Base-by-base conservation (phyloP, 495 filamentous ascomycete genomes). In the Penicillium arizonense region DNA sequence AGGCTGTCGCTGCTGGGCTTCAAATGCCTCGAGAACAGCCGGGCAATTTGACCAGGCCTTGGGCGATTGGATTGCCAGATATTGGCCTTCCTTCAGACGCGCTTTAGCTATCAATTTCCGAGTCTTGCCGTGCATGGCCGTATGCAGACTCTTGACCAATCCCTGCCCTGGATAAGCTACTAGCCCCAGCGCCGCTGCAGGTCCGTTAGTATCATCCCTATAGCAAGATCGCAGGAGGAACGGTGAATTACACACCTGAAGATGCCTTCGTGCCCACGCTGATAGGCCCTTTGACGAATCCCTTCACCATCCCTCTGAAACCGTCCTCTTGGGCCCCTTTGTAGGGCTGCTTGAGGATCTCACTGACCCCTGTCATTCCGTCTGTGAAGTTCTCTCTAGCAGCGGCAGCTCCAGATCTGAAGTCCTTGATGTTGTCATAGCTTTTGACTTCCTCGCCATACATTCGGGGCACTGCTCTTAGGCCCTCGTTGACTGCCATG, bases 401-500 rank as follows among this genome's bases (percentile, higher is more conserved):
- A 2, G 65, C 67, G 4, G 55, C 30, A 6, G 62, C 57, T 3
- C 74, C 74, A 6, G 63, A 65, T 46, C 68, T 69, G 63, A 66
- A 76, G 37, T 73, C 74, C 1, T 47, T 50, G 11, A 77, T 62
- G 3, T 62, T 47, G 6, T 58, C 61, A 20, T 72, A 59, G 23
- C 69, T 59, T 21, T 57, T 59, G 23, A 77, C 79, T 47, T 75
- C 72, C 53, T 83, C 85, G 5, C 88, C 88, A 57, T 90, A 90
- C 1, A 96, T 74, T 1, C 88, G 80, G 1, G 91, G 91, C 0
- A 89, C 87, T 56, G 91, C 91, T 63, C 93, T 88, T 52, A 93
- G 87, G 2, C 90, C 90, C 59, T 92, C 89, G 3, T 87, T 82
- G 3, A 92, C 63, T 0, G 90, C 88, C 1, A 91, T 70, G 4